phyloP scores from a whole-genome alignment of 306 rosid species.

The Quercus dentata region DNA sequence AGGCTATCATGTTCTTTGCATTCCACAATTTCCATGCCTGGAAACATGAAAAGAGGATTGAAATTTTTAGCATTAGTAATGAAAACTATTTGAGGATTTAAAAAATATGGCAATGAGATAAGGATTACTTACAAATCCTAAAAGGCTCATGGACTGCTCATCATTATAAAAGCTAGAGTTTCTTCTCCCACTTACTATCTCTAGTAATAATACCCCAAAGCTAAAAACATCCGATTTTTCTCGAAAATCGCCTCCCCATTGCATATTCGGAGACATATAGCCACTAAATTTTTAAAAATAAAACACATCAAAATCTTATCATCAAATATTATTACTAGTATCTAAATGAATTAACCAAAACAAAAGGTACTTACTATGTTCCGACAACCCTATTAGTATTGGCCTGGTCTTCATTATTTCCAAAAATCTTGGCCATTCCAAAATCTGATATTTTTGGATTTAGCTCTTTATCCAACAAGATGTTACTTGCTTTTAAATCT shows the following conservation, averaged over 20 bases:
- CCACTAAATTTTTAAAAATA: not conserved
- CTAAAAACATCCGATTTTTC: not conserved
- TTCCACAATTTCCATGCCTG: not conserved
- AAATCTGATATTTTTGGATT: conserved; percentile 18
- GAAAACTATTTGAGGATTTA: not conserved
- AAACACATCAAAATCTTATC: not conserved
- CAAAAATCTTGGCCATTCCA: conserved; percentile 19
- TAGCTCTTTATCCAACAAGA: too few relatives aligned
- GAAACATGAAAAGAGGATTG: not conserved
- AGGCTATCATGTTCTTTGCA: not conserved
- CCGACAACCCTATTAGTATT: conserved; percentile 30
- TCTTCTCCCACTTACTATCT: conserved; percentile 13
- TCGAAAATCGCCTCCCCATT: not conserved
- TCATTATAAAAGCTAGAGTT: not conserved
- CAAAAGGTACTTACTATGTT: conserved; percentile 6
- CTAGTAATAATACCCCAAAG: conserved; percentile 14
- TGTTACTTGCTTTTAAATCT: too few relatives aligned
- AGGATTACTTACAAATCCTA: conserved; percentile 13
- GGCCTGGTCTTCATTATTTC: not conserved
- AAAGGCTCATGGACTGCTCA: conserved; percentile 12
- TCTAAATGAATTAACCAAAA: not conserved
- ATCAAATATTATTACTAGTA: not conserved
- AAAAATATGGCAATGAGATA: not conserved
- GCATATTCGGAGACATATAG: not conserved
- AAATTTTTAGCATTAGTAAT: not conserved